Conservation (phyloP, 768 basidiomycete genomes). For the Hemileccinum impolitum region DNA sequence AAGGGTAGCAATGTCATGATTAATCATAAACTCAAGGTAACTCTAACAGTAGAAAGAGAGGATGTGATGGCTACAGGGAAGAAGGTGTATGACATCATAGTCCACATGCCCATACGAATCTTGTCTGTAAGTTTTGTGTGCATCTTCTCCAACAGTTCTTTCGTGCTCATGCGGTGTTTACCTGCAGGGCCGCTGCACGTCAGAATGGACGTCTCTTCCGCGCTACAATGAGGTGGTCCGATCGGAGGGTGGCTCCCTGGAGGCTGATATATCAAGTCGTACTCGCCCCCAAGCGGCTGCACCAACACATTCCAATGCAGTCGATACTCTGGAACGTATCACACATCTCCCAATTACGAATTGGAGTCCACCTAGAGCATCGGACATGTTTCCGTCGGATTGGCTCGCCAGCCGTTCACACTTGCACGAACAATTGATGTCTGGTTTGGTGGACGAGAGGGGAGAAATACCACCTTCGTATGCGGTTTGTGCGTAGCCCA, state of each 20-base stretch:
- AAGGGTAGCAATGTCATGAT: conserved; percentile 64
- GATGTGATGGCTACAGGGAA: conserved; percentile 64
- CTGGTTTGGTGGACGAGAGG: conserved; percentile 74
- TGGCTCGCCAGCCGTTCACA: conserved; percentile 41
- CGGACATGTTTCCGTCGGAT: conserved; percentile 19
- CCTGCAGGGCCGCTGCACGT: conserved; percentile 72
- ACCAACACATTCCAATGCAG: neutral
- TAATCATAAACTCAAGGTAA: conserved; percentile 73
- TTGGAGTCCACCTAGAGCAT: conserved; percentile 27
- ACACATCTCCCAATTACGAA: conserved; percentile 30
- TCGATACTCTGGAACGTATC: conserved; percentile 23
- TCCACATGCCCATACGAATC: conserved; percentile 82
- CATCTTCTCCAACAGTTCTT: neutral
- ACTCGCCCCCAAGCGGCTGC: conserved; percentile 10
- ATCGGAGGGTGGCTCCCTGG: conserved; percentile 5
- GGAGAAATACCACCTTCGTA: conserved; percentile 79
- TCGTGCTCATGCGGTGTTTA: neutral
- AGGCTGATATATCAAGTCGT: conserved; percentile 31
- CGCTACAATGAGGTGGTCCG: conserved; percentile 51
- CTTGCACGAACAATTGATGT: conserved; percentile 76
- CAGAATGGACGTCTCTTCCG: conserved; percentile 76
- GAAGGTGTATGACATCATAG: conserved; percentile 83
- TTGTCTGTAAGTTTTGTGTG: conserved; percentile 62
- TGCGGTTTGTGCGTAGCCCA: conserved; percentile 2
- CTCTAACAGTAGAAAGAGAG: conserved; percentile 80